A percentile compares a stretch with the other conserved stretches of the same genome.
phyloP scores from a whole-genome alignment of 352 stramenopile species.

The Globisporangium radiosum region DNA sequence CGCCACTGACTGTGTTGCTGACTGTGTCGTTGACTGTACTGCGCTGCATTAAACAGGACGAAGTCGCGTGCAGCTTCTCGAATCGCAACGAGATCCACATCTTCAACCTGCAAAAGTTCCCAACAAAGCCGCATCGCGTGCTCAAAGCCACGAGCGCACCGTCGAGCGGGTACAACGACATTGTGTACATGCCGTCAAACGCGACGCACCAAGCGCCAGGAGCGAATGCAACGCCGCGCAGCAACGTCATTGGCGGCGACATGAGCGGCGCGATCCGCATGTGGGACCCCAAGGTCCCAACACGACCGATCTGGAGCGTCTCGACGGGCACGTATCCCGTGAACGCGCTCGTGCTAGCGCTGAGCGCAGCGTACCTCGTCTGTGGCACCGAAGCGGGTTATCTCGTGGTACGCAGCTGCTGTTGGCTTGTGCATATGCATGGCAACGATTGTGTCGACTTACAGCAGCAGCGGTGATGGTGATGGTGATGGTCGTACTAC shows the following conservation, averaged over 20 bases:
- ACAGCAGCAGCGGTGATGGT: too few species aligned
- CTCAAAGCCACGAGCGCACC: slow-evolving; percentile 62
- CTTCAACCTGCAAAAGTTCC: slow-evolving; percentile 73
- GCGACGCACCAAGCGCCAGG: not conserved
- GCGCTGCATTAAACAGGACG: slow-evolving; percentile 27
- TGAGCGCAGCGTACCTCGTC: slow-evolving; percentile 40
- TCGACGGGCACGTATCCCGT: slow-evolving; percentile 39
- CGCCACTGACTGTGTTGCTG: not conserved
- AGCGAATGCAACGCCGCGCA: slow-evolving; percentile 10
- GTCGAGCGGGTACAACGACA: slow-evolving; percentile 68
- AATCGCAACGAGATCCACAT: slow-evolving; percentile 72
- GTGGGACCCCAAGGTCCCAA: slow-evolving; percentile 55
- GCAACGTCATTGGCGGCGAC: slow-evolving; percentile 49
- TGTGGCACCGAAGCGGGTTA: slow-evolving; percentile 55
- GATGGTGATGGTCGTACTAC: not conserved
- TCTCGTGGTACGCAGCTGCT: slow-evolving; percentile 31
- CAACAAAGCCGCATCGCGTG: slow-evolving; percentile 44
- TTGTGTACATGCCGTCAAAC: slow-evolving; percentile 39
- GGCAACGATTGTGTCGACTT: too few species aligned
- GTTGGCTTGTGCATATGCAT: not conserved
- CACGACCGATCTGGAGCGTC: slow-evolving; percentile 48
- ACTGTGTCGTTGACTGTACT: not conserved
- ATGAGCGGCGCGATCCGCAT: slow-evolving; percentile 55
- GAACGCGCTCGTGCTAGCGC: slow-evolving; percentile 39
- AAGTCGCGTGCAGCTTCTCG: slow-evolving; percentile 66